Conservation (phyloP, 306 rosid species). For the Vigna radiata region DNA sequence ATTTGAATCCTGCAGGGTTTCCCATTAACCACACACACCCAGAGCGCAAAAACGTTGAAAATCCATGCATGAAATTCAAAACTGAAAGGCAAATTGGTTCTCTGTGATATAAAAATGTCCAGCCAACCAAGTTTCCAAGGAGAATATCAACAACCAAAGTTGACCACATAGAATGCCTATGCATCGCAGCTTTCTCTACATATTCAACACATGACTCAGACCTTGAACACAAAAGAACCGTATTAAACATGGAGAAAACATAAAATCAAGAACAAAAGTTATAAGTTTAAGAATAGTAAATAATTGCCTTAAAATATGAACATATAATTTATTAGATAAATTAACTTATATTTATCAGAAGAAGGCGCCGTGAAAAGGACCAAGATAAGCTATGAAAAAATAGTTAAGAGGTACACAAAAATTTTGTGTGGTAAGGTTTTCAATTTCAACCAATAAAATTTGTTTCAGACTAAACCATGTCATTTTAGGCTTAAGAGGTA, state of each 20-base stretch:
- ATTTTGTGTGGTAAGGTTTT: neutral
- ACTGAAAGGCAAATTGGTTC: conserved; percentile 60
- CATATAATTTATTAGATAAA: conserved; percentile 9
- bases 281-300: conserved; percentile 34
- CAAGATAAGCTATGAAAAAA: neutral
- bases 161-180: conserved; percentile 88
- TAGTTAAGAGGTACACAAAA: neutral
- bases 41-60: conserved; percentile 79
- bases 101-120: conserved; percentile 67
- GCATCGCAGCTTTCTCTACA: conserved; percentile 85
- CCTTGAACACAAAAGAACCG: conserved; percentile 59
- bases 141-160: conserved; percentile 75
- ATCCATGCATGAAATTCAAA: conserved; percentile 63
- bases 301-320: conserved; percentile 12
- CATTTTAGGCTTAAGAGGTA: neutral
- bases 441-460: conserved; percentile 27
- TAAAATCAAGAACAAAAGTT: conserved; percentile 32
- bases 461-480: neutral
- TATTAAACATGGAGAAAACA: conserved; percentile 49
- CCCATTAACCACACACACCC: conserved; percentile 99
- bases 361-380: neutral
- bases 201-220: conserved; percentile 78
- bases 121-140: conserved; percentile 84
- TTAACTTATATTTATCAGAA: conserved; percentile 9
- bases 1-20: conserved; percentile 94